phyloP scores from a whole-genome alignment of 148 eudicot species.

The Amaranthus cruentus region DNA sequence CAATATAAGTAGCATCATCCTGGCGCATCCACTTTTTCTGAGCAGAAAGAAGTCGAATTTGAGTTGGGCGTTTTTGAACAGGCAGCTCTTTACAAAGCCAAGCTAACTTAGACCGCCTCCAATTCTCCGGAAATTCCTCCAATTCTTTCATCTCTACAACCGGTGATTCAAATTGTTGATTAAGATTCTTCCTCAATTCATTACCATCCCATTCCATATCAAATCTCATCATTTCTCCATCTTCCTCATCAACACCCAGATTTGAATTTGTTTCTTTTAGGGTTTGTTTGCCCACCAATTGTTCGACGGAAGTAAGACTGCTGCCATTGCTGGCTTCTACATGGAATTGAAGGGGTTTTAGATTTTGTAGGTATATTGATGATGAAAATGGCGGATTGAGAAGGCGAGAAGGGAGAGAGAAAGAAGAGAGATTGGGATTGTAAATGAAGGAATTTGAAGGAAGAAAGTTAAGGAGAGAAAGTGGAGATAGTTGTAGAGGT shows the following conservation, averaged over 20 bases:
- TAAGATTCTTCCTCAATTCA: conserved; percentile 22
- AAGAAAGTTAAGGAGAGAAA: conserved; percentile 14
- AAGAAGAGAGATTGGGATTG: neutral
- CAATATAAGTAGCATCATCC: conserved; percentile 65
- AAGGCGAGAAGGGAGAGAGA: conserved; percentile 16
- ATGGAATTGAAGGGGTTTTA: neutral
- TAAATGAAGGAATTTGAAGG: conserved; percentile 3
- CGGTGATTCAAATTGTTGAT: conserved; percentile 34
- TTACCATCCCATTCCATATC: conserved; percentile 35
- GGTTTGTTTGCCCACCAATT: too few relatives aligned
- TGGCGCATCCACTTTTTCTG: conserved; percentile 87
- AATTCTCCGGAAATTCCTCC: conserved; percentile 75
- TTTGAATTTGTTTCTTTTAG: too few relatives aligned
- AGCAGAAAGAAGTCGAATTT: conserved; percentile 55
- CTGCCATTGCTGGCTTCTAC: conserved; percentile 5
- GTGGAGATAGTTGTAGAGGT: conserved; percentile 23
- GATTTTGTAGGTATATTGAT: neutral
- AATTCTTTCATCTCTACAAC: conserved; percentile 60
- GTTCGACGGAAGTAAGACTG: neutral
- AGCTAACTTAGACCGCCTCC: conserved; percentile 81
- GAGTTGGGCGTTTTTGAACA: conserved; percentile 48
- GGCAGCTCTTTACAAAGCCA: conserved; percentile 96
- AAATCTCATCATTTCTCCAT: conserved; percentile 18
- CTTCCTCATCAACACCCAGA: too few relatives aligned
- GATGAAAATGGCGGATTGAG: conserved; percentile 8